Evolutionary conservation across 176 grass and related monocot genomes (phyloP).

Genomic region (Elymus sibiricus): DNA sequence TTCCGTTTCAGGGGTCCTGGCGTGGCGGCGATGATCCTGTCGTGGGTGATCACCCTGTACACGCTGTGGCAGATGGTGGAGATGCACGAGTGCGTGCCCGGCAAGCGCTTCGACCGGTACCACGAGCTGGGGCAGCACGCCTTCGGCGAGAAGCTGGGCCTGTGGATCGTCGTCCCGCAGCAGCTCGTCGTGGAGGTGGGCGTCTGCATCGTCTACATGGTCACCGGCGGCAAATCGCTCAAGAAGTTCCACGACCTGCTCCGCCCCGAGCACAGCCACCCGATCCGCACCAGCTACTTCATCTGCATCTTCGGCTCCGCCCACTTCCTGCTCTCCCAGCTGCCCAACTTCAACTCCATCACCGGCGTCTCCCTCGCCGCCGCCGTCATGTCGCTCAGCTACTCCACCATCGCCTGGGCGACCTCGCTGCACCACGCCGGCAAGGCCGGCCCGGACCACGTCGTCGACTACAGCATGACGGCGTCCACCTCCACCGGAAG

Average conservation of each 20-base stretch:
- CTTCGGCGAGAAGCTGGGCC: slow-evolving; percentile 74
- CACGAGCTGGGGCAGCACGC: slow-evolving; percentile 90
- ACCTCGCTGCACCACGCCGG: background rate
- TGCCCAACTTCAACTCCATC: slow-evolving; percentile 77
- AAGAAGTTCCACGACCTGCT: slow-evolving; percentile 46
- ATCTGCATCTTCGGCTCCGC: slow-evolving; percentile 49
- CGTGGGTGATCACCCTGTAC: slow-evolving; percentile 88
- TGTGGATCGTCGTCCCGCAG: slow-evolving; percentile 79
- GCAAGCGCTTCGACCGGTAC: slow-evolving; percentile 87
- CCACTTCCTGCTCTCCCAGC: slow-evolving; percentile 53
- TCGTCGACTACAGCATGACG: slow-evolving; percentile 40
- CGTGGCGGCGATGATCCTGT: slow-evolving; percentile 33
- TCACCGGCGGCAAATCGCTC: slow-evolving; percentile 67
- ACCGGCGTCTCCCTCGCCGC: slow-evolving; percentile 45
- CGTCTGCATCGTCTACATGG: slow-evolving; percentile 68
- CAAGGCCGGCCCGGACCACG: background rate
- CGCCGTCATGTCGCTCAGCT: slow-evolving; percentile 72
- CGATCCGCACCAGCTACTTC: slow-evolving; percentile 34
- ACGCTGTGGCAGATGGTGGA: slow-evolving; percentile 99
- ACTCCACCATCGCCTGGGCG: slow-evolving; percentile 67
- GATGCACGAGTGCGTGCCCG: slow-evolving; percentile 97
- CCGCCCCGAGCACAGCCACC: background rate
- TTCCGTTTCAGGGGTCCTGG: background rate
- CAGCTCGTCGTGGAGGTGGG: slow-evolving; percentile 70
- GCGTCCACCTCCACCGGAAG: background rate